These are phyloP conservation scores for Cucurbita ficifolia DNA, from an alignment of 306 rosid species.

Conservation along the genomic window DNA sequence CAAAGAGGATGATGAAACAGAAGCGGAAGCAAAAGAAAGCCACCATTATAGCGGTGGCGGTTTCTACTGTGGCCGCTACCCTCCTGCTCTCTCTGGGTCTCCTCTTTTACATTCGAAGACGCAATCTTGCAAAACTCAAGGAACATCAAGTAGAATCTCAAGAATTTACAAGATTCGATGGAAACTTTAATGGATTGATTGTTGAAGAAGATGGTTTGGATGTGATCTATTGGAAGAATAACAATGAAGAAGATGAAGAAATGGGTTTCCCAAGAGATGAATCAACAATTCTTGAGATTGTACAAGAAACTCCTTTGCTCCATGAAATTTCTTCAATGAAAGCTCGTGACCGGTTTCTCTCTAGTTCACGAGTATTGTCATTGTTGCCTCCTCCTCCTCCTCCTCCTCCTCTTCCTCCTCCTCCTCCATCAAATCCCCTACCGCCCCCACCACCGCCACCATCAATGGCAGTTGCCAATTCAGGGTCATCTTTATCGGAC, in stretches of 20 bases:
- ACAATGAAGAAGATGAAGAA: neutral
- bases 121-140: conserved; percentile 15
- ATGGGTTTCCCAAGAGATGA: neutral
- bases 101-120: conserved; percentile 14
- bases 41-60: conserved; percentile 22
- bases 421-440: neutral
- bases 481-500: neutral
- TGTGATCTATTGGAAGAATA: conserved; percentile 45
- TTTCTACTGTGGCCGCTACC: conserved; percentile 19
- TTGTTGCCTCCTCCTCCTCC: neutral
- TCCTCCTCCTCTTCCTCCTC: too few relatives aligned
- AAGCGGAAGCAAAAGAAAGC: conserved; percentile 10
- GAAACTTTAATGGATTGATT: conserved; percentile 35
- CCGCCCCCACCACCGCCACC: conserved; percentile 15
- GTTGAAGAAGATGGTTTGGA: conserved; percentile 64
- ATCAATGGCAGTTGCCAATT: neutral
- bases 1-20: too few relatives aligned
- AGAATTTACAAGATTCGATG: conserved; percentile 27
- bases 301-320: conserved; percentile 39
- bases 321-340: conserved; percentile 25
- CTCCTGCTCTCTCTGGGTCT: conserved; percentile 25
- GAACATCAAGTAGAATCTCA: neutral
- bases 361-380: conserved; percentile 6
- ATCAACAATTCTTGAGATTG: conserved; percentile 7
- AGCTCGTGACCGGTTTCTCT: conserved; percentile 11